Base-by-base conservation (phyloP, 2,329 filamentous ascomycete genomes). In the Malbranchea cinnamomea region DNA sequence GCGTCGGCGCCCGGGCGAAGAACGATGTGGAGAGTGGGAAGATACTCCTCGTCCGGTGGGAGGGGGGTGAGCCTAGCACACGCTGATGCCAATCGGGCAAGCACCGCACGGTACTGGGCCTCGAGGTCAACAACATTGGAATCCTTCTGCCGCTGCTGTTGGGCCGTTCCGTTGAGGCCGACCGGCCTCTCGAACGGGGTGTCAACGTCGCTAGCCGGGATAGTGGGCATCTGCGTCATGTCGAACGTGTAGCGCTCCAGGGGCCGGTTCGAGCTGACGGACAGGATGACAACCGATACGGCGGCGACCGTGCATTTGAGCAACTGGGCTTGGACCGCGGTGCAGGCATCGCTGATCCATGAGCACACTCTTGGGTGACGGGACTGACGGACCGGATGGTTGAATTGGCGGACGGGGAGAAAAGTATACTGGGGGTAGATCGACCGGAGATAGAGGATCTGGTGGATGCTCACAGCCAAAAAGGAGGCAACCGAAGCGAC, bases 321-420 rank as follows among this genome's bases (percentile, higher is more conserved):
- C 20, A 93, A 64, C 56, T 91, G 78, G 3, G 61, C 63, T 36
- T 71, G 65, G 13, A 84, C 69, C 20, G 82, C 78, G 38, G 73
- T 61, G 23, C 89, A 70, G 41, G 84, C 82, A 50, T 89, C 79
- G 48, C 67, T 71, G 54, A 93, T 74, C 79, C 85, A 94, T 45
- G 72, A 62, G 63, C 82, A 91, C 40, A 93, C 78, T 43, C 71
- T 71, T 0, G 85, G 82, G 53, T 93, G 84, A 34, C 84, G 78
- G 36, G 74, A 87, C 51, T 93, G 84, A 44, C 79, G 77, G 26
- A 91, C 78, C 17, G 82, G 69, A 35, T 83, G 74, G 57, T 87
- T 84, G 63, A 85, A 85, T 45, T 81, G 83, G 39, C 78, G 71
- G 22, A 77, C 71, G 23, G 77, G 72, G 34, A 87, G 68, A 57